Evolutionary conservation across 805 yeast species (phyloP), one percentile per base, ranked within the genome.

Genomic region (Yarrowia sp.): DNA sequence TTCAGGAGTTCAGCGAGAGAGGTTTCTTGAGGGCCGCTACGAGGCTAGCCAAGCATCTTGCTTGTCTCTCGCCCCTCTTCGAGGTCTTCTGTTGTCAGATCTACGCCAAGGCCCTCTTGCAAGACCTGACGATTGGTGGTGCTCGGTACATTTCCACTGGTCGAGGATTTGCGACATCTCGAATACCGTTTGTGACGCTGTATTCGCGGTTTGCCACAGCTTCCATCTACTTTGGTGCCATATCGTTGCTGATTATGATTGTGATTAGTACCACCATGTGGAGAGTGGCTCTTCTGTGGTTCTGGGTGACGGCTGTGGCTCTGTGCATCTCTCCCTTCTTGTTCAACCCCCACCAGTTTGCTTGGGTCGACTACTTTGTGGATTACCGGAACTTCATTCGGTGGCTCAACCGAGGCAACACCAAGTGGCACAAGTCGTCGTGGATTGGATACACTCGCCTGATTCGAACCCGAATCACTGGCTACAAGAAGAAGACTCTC

Each of bases 281-380:
- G 92, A 84, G 89, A 82, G 87, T 95, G 35, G 89, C 97, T 55
- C 83, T 92, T 72, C 80, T 92, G 69, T 92, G 97, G 97, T 92
- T 92, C 85, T 92, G 97, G 97, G 88, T 92, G 69, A 89, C 96
- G 14, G 83, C 91, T 72, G 84, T 92, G 38, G 88, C 97, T 0
- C 83, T 93, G 76, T 84, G 91, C 82, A 85, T 91, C 74, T 87
- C 97, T 65, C 98, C 98, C 74, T 89, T 91, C 76, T 77, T 92
- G 64, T 92, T 90, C 86, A 92, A 92, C 79, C 97, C 98, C 43
- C 97, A 92, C 81, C 97, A 92, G 82, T 92, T 92, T 78, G 85
- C 95, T 58, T 86, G 91, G 88, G 89, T 87, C 75, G 97, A 91
- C 79, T 92, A 88, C 84, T 90, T 92, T 79, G 84, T 90, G 78